These are phyloP conservation scores for Ascocoryne sarcoides DNA, from an alignment of 2,329 filamentous ascomycete species.

Conservation along the genomic window DNA sequence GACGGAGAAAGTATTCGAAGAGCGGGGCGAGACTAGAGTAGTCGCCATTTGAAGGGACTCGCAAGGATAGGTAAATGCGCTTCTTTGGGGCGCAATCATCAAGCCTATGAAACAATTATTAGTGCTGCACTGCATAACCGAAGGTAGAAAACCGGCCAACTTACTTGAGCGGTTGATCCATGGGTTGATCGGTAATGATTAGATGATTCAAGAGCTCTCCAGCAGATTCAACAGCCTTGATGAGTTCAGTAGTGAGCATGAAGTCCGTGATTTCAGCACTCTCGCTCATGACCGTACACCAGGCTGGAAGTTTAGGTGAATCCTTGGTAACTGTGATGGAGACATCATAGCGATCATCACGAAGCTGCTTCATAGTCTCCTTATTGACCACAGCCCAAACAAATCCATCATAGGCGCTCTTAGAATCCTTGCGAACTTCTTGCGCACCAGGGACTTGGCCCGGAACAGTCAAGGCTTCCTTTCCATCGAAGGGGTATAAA, in stretches of 20 bases:
- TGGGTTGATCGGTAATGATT: slow-evolving; percentile 81
- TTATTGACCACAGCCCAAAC: slow-evolving; percentile 96
- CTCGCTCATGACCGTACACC: slow-evolving; percentile 94
- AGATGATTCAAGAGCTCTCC: slow-evolving; percentile 80
- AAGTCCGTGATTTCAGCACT: slow-evolving; percentile 88
- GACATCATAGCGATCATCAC: slow-evolving; percentile 89
- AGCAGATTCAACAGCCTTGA: slow-evolving; percentile 67
- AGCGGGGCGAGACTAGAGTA: slow-evolving; percentile 63
- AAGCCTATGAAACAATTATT: slow-evolving; percentile 43
- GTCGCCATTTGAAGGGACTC: slow-evolving; percentile 56
- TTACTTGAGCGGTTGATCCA: slow-evolving; percentile 78
- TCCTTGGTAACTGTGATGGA: slow-evolving; percentile 93
- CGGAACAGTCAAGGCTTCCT: slow-evolving; percentile 71
- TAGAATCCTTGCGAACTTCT: slow-evolving; percentile 46
- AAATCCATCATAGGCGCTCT: slow-evolving; percentile 76
- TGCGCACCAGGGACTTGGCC: slow-evolving; percentile 47
- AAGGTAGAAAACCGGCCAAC: slow-evolving; percentile 25
- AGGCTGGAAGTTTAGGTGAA: slow-evolving; percentile 76
- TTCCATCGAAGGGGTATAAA: slow-evolving; percentile 85
- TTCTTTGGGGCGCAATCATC: slow-evolving; percentile 80
- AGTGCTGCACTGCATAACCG: slow-evolving; percentile 2
- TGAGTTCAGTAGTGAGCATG: slow-evolving; percentile 78
- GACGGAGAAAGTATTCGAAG: slow-evolving; percentile 71
- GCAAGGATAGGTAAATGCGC: slow-evolving; percentile 69
- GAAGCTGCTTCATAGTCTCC: slow-evolving; percentile 79